Evolutionary conservation across 495 filamentous ascomycete species (phyloP).

Genomic region (Neurospora tetraspora): DNA sequence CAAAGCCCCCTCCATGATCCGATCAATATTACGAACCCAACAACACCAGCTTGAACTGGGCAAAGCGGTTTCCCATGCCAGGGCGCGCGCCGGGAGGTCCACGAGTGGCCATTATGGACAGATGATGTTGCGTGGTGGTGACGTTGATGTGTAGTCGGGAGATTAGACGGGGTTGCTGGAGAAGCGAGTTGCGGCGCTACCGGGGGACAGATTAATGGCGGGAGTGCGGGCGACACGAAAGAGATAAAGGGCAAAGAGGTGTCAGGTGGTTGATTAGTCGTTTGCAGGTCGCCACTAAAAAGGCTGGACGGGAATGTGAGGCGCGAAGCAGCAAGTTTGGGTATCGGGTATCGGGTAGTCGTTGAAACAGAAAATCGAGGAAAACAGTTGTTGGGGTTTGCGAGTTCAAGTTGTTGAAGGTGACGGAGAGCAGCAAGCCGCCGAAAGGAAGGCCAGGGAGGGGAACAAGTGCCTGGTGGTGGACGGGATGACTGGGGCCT

Average conservation of each 20-base stretch:
- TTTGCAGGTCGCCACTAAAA: not conserved
- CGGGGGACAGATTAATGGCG: not conserved
- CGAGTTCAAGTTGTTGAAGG: not conserved
- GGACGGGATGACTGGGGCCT: not conserved
- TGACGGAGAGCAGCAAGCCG: not conserved
- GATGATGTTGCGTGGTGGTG: constrained; percentile 8
- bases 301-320: not conserved
- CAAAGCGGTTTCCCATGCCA: constrained; percentile 65
- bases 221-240: not conserved
- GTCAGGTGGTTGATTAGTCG: not conserved
- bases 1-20: constrained; percentile 7
- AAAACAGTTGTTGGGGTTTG: not conserved
- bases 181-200: constrained; percentile 2
- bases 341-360: not conserved
- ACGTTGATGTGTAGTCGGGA: not conserved
- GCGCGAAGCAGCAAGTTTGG: not conserved
- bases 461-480: not conserved
- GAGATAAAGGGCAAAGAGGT: not conserved
- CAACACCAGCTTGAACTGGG: constrained; percentile 97
- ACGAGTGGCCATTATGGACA: constrained; percentile 63
- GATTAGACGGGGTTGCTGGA: constrained; percentile 3
- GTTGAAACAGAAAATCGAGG: not conserved
- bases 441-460: not conserved
- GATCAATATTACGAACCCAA: constrained; percentile 47
- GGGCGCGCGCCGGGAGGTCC: constrained; percentile 60